Base-by-base conservation (phyloP, 2,329 filamentous ascomycete genomes). In the Colletotrichum lindemuthianum region DNA sequence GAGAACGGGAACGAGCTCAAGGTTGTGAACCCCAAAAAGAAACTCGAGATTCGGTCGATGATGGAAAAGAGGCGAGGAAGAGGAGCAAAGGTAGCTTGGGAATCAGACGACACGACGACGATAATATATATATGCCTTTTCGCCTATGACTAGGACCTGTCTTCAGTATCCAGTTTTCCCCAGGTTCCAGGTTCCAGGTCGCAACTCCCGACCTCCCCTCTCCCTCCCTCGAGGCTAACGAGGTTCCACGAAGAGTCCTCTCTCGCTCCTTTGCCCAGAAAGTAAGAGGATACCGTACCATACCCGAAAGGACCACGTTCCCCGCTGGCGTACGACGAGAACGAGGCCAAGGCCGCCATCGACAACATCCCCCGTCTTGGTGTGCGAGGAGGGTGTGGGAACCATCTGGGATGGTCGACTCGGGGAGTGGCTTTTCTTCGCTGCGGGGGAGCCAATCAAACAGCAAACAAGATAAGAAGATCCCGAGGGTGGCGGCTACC, bases 381-480 rank as follows among this genome's bases (percentile, higher is more conserved):
- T 56, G 57, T 15, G 33, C 44, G 41, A 44, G 32, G n/a, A 32
- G 37, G 34, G 56, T 39, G 48, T 43, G 40, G 16, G 44, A 37
- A 39, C 57, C 61, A 55, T 45, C 45, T 16, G 48, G 45, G 40
- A 57, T 61, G 61, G 51, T 64, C 51, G 51, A 40, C 33, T 49
- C 15, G 15, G 34, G 43, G 39, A 10, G 39, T 54, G 39, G 24
- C 7, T 45, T n/a, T 43, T 43, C 11, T 43, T 43, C 47, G 34
- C 51, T 65, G 61, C 58, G 61, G 61, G 61, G 61, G 58, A 36
- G 24, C 58, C 58, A 65, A 61, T 65, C 58, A 65, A 57, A 56
- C 45, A 33, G 45, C 37, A 52, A 65, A 56, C 24, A 61, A 37
- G 51, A 56, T 50, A 41, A 41, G 58, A 52, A 47, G 58, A 65